These are phyloP conservation scores for Phytophthora pluvialis DNA, from an alignment of 352 stramenopile genomes.

Conservation along the genomic window DNA sequence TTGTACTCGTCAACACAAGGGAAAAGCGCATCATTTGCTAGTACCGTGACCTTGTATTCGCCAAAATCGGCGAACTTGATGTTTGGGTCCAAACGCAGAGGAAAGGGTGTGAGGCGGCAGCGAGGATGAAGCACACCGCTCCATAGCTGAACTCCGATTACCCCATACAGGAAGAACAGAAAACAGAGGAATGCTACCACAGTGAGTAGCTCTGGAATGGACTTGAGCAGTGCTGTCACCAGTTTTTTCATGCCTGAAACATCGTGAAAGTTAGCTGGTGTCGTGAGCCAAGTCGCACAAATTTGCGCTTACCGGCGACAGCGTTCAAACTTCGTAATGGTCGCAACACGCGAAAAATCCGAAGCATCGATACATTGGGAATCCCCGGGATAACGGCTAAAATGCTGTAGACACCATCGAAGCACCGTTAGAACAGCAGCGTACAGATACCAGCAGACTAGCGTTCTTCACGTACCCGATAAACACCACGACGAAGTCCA, in stretches of 20 bases:
- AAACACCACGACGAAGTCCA: conserved; percentile 92
- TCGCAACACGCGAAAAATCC: conserved; percentile 68
- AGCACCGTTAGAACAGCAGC: neutral
- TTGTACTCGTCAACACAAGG: conserved; percentile 42
- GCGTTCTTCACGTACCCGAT: conserved; percentile 53
- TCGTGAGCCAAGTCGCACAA: no score
- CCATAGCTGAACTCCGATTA: conserved; percentile 87
- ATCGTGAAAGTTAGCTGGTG: neutral
- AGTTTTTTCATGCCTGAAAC: conserved; percentile 76
- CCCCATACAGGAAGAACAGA: conserved; percentile 87
- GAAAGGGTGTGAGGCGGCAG: conserved; percentile 76
- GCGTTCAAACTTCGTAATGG: conserved; percentile 67
- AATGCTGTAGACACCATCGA: conserved; percentile 39
- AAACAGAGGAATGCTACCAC: conserved; percentile 85
- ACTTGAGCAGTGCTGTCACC: conserved; percentile 75
- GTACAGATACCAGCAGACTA: no score
- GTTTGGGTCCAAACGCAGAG: conserved; percentile 52
- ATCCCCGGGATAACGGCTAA: conserved; percentile 70
- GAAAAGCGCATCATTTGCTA: conserved; percentile 49
- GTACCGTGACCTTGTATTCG: conserved; percentile 37
- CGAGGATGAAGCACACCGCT: conserved; percentile 65
- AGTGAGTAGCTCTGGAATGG: conserved; percentile 78
- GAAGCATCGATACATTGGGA: conserved; percentile 63
- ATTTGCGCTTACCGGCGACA: conserved; percentile 45
- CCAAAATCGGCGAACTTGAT: conserved; percentile 39